These are phyloP conservation scores for Penicillium coffeae DNA, from an alignment of 495 filamentous ascomycete genomes.

Conservation along the genomic window DNA sequence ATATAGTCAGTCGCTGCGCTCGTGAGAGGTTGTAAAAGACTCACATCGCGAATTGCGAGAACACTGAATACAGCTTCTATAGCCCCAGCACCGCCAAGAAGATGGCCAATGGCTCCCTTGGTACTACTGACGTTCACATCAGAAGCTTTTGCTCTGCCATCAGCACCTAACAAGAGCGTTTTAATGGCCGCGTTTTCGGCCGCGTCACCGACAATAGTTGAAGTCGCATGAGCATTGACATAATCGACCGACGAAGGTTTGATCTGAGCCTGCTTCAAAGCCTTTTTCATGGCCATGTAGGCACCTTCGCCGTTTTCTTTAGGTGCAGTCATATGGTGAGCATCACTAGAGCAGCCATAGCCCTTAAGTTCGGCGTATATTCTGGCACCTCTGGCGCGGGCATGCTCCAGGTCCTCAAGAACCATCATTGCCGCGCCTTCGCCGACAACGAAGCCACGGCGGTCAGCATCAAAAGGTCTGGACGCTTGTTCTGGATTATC, in stretches of 20 bases:
- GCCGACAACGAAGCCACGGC: slow-evolving; percentile 85
- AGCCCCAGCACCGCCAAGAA: slow-evolving; percentile 86
- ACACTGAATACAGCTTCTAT: slow-evolving; percentile 84
- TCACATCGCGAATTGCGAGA: slow-evolving; percentile 69
- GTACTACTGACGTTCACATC: slow-evolving; percentile 86
- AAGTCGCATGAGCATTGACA: slow-evolving; percentile 93
- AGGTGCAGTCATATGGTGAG: slow-evolving; percentile 89
- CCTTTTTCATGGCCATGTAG: slow-evolving; percentile 76
- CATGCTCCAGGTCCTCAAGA: slow-evolving; percentile 89
- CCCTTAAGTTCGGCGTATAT: slow-evolving; percentile 90
- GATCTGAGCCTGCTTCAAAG: slow-evolving; percentile 68
- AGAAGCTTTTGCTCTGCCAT: slow-evolving; percentile 55
- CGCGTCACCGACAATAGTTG: slow-evolving; percentile 76
- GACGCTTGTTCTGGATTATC: slow-evolving; percentile 67
- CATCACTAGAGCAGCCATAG: slow-evolving; percentile 84
- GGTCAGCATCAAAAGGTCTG: slow-evolving; percentile 79
- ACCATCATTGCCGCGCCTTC: slow-evolving; percentile 88
- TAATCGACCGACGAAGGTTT: slow-evolving; percentile 75
- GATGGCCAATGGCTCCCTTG: slow-evolving; percentile 89
- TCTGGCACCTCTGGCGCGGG: slow-evolving; percentile 66
- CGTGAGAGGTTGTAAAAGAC: slow-evolving; percentile 22
- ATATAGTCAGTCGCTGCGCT: slow-evolving; percentile 17
- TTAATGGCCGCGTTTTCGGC: slow-evolving; percentile 87
- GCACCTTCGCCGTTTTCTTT: slow-evolving; percentile 77
- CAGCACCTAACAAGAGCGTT: slow-evolving; percentile 66